phyloP scores from a whole-genome alignment of 352 stramenopile genomes.

The Phytophthora crassamura region DNA sequence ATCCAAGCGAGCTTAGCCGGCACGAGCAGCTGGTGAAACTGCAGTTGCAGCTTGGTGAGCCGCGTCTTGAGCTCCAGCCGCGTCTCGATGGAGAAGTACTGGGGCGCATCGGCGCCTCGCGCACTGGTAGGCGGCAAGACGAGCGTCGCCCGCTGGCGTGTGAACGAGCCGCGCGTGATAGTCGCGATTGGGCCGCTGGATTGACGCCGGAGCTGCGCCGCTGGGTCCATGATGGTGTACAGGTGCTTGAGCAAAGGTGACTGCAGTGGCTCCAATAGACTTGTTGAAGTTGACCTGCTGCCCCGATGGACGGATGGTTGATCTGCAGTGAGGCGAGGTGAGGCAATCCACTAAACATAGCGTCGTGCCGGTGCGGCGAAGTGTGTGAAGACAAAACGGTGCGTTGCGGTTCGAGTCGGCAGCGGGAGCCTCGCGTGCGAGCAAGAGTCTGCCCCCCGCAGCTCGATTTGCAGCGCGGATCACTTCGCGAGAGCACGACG shows the following conservation, averaged over 20 bases:
- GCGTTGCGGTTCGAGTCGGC: conserved; percentile 18
- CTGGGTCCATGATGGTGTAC: conserved; percentile 30
- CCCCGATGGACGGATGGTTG: conserved; percentile 8
- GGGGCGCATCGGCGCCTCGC: conserved; percentile 35
- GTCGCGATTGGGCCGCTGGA: conserved; percentile 19
- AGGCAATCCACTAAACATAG: conserved; percentile 23
- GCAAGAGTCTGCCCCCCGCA: conserved; percentile 20
- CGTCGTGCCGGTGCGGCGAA: conserved; percentile 2
- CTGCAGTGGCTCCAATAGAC: conserved; percentile 19
- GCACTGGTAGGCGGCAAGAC: conserved; percentile 15
- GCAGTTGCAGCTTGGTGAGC: conserved; percentile 44
- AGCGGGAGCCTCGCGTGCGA: conserved; percentile 17
- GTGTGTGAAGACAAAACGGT: conserved; percentile 4
- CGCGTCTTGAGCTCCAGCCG: conserved; percentile 56
- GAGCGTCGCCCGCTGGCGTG: conserved; percentile 20
- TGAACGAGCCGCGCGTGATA: conserved; percentile 23
- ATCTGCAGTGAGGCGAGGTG: neutral
- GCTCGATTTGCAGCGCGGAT: conserved; percentile 16
- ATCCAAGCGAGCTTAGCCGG: conserved; percentile 70
- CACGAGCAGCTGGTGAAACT: conserved; percentile 52
- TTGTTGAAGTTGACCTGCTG: conserved; percentile 24
- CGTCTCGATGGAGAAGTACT: conserved; percentile 72
- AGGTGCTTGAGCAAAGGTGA: conserved; percentile 14
- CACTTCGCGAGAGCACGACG: conserved; percentile 20
- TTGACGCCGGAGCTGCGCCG: conserved; percentile 31